Conservation (phyloP, 495 filamentous ascomycete species). For the Annulohypoxylon bovei region DNA sequence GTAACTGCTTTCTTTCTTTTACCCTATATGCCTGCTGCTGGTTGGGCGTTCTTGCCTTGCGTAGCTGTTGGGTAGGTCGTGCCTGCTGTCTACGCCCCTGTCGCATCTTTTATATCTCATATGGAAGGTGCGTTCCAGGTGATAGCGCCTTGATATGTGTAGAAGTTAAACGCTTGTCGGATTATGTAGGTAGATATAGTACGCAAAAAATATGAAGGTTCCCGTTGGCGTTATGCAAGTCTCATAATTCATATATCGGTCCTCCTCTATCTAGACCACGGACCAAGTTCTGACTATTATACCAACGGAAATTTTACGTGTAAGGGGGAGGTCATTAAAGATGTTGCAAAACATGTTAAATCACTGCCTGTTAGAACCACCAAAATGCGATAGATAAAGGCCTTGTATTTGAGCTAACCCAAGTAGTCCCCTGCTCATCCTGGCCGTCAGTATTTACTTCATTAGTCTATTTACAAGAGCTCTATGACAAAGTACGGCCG, state of each 20-base stretch:
- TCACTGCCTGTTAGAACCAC: not conserved
- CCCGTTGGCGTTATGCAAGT: no score
- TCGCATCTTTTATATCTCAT: not conserved
- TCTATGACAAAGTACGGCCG: constrained; percentile 3
- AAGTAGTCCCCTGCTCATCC: constrained; percentile 2
- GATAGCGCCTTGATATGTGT: no score
- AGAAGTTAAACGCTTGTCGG: no score
- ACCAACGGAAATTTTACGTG: no score
- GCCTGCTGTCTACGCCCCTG: not conserved
- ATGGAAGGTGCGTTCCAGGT: no score
- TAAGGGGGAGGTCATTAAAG: no score
- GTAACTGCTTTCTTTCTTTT: not conserved
- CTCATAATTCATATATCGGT: no score
- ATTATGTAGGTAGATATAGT: no score
- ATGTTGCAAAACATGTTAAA: no score
- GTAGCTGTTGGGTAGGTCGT: not conserved
- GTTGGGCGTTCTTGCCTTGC: not conserved
- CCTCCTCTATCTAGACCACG: no score
- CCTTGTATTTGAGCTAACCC: not conserved
- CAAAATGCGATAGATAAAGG: not conserved
- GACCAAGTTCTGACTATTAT: no score
- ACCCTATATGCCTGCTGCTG: not conserved
- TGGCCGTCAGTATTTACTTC: not conserved
- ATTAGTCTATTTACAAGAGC: constrained; percentile 19
- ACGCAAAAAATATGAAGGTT: no score